Evolutionary conservation across 2,329 filamentous ascomycete species (phyloP).

Genomic region (Truncatella angustata): DNA sequence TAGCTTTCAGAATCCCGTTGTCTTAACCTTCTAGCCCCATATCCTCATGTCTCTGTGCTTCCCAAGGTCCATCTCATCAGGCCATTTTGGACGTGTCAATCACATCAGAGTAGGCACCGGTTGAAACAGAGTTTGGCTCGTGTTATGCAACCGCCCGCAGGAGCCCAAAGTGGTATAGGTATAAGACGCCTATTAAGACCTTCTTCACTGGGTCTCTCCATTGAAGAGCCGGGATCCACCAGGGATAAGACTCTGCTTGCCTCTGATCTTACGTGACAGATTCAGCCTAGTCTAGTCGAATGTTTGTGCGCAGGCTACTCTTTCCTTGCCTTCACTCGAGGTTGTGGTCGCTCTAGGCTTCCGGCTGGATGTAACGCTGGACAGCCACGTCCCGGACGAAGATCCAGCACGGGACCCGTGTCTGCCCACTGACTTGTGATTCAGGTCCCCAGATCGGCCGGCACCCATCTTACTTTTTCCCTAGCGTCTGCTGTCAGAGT

Average conservation of each 20-base stretch:
- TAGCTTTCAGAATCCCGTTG: no score
- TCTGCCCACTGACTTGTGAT: no score
- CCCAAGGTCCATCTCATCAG: conserved; percentile 5
- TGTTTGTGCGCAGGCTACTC: conserved; percentile 12
- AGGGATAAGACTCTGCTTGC: neutral
- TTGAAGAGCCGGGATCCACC: neutral
- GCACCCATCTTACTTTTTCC: neutral
- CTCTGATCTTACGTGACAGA: conserved; percentile 10
- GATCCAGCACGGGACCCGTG: neutral
- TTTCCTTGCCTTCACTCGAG: neutral
- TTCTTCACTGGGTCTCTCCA: neutral
- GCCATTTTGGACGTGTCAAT: no score
- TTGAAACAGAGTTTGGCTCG: conserved; percentile 26
- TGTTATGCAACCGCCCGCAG: conserved; percentile 28
- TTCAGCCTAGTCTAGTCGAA: conserved; percentile 1
- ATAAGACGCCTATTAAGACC: conserved; percentile 11
- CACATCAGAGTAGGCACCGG: conserved; percentile 19
- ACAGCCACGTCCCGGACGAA: neutral
- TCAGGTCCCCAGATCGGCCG: neutral
- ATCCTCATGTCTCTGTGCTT: neutral
- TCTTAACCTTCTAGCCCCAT: no score
- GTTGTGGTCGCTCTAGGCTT: conserved; percentile 9
- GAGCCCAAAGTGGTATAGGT: conserved; percentile 20
- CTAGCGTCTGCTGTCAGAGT: neutral
- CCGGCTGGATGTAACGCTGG: conserved; percentile 8